Conservation (phyloP, 768 basidiomycete genomes). For the Kondoa subrosea region DNA sequence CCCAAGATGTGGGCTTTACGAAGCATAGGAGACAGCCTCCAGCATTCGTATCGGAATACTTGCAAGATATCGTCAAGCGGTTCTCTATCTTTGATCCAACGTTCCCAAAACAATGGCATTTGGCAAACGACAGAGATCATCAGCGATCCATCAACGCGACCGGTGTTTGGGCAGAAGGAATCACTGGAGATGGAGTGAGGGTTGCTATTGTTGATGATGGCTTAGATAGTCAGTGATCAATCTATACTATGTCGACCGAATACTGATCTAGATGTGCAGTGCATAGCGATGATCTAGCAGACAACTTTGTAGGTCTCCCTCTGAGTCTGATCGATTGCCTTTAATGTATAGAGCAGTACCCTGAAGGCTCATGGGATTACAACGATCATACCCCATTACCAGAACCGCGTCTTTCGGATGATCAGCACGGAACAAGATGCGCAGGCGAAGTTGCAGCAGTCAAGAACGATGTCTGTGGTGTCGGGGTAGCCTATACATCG, state of each 20-base stretch:
- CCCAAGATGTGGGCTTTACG: constrained; percentile 3
- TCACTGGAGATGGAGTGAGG: constrained; percentile 71
- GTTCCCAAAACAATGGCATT: constrained; percentile 79
- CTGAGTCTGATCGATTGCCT: not conserved
- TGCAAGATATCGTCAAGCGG: constrained; percentile 37
- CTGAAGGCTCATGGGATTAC: constrained; percentile 43
- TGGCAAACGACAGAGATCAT: constrained; percentile 68
- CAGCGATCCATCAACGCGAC: constrained; percentile 74
- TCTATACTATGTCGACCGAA: not conserved
- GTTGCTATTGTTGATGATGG: constrained; percentile 90
- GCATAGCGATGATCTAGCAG: constrained; percentile 63
- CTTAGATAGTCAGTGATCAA: constrained; percentile 46
- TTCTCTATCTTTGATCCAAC: constrained; percentile 65
- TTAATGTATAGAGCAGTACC: not conserved
- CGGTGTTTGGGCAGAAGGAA: constrained; percentile 72
- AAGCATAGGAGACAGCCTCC: constrained; percentile 6
- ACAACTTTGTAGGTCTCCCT: constrained; percentile 63
- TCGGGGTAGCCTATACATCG: constrained; percentile 81
- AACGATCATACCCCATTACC: constrained; percentile 83
- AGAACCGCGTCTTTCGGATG: constrained; percentile 69
- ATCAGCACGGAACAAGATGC: constrained; percentile 93
- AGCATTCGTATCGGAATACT: constrained; percentile 12
- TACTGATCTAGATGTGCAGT: constrained; percentile 12
- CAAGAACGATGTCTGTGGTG: constrained; percentile 81
- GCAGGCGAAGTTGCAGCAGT: constrained; percentile 89